Conservation (phyloP, 1,139 yeast species). For the Protomyces inundatus region DNA sequence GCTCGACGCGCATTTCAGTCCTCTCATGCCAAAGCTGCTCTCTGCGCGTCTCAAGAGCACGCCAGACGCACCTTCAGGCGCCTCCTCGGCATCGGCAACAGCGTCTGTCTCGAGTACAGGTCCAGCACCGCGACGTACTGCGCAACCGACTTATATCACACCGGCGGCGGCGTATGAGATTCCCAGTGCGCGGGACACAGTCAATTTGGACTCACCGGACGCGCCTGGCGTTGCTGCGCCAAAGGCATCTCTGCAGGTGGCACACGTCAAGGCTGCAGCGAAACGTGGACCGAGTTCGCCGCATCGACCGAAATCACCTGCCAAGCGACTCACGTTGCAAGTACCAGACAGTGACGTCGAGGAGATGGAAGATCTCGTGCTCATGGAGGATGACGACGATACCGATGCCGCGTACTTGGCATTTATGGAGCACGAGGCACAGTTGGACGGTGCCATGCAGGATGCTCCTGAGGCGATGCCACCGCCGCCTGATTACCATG, state of each 20-base stretch:
- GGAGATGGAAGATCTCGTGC: constrained; percentile 3
- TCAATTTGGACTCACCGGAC: constrained; percentile 2
- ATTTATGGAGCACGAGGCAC: neutral
- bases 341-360: neutral
- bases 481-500: neutral
- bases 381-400: constrained; percentile 3
- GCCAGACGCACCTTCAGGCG: neutral
- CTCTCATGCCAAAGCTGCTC: constrained; percentile 13
- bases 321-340: constrained; percentile 13
- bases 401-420: neutral
- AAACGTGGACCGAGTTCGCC: constrained; percentile 20
- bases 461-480: neutral
- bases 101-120: neutral
- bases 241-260: neutral
- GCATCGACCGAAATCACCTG: constrained; percentile 8
- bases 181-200: constrained; percentile 8
- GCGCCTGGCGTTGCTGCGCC: neutral
- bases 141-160: constrained; percentile 8
- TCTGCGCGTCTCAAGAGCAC: neutral
- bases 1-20: constrained; percentile 4
- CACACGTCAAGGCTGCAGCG: neutral
- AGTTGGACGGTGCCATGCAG: neutral
- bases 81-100: neutral
- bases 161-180: neutral
- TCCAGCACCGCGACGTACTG: neutral